Base-by-base conservation (phyloP, 768 basidiomycete species). In the Gymnopilus dilepis region DNA sequence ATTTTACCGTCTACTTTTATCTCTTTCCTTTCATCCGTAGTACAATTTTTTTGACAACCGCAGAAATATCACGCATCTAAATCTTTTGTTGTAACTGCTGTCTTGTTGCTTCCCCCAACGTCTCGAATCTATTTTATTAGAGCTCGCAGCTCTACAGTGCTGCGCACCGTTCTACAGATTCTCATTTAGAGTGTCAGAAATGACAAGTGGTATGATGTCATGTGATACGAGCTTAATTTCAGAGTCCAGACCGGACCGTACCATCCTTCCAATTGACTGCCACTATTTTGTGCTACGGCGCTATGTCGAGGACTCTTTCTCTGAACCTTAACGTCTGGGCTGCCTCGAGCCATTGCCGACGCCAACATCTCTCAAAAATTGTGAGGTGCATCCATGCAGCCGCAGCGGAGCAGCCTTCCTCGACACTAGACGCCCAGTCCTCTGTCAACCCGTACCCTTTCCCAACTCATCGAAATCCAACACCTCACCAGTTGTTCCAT, bases 401-500 rank as follows among this genome's bases (percentile, higher is more conserved):
- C n/a, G 28, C 47, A 48, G 24, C 24, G 1, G 47, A 50, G 31
- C 15, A 8, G 6, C 6, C 47, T 30, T 31, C 21, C 12, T 26
- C 47, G 9, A 22, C 28, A 9, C n/a, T 28, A 30, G 47, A 50
- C 30, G 11, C 26, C 7, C 47, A 28, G 6, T 31, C 47, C 47
- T 8, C 45, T 12, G 45, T 47, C 58, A 68, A 68, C 47, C 67
- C 68, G 43, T 87, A 76, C 68, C 86, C 86, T 17, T 88, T 79
- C 57, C 86, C 86, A 11, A 66, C 74, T 1, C 76, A 78, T 50
- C 67, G 75, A 22, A 77, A 83, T 68, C 86, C 86, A 6, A 85
- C 82, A 19, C 85, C 87, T 1, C 82, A 87, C 67, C 84, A 87
- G 69, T 84, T 88, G 43, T 88, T 88, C 65, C 87, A 88, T 68